Evolutionary conservation across 2,329 filamentous ascomycete species (phyloP).

Genomic region (Colletotrichum zoysiae): DNA sequence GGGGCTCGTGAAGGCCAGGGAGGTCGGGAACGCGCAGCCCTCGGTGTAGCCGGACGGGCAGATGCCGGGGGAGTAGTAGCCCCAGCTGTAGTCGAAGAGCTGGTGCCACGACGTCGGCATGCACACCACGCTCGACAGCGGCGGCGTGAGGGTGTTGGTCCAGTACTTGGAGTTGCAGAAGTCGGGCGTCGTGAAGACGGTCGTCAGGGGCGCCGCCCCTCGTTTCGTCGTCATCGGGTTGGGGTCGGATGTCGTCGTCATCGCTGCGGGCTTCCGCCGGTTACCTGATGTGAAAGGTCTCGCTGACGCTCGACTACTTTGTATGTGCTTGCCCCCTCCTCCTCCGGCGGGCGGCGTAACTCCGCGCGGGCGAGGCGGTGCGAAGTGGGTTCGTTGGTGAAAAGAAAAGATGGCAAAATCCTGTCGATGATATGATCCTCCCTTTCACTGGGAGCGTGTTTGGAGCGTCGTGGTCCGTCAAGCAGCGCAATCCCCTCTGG

Average conservation of each 20-base stretch:
- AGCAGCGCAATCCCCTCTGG: neutral
- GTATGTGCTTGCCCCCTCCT: neutral
- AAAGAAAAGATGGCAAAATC: neutral
- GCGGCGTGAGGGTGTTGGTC: conserved; percentile 35
- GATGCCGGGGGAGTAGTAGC: conserved; percentile 42
- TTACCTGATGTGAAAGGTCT: neutral
- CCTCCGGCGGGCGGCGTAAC: neutral
- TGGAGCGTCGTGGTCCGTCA: neutral
- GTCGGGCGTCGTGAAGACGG: conserved; percentile 40
- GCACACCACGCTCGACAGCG: conserved; percentile 36
- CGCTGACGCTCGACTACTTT: neutral
- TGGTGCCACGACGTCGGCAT: conserved; percentile 40
- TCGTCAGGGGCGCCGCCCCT: conserved; percentile 36
- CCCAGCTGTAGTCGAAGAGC: conserved; percentile 36
- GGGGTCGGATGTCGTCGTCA: conserved; percentile 30
- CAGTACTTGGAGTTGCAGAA: conserved; percentile 31
- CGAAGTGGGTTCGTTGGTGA: neutral
- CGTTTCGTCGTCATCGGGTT: conserved; percentile 34
- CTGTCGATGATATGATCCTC: neutral
- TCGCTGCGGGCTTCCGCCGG: neutral
- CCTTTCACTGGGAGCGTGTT: neutral
- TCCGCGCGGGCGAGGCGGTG: neutral
- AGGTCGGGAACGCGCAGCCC: conserved; percentile 36
- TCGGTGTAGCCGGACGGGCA: conserved; percentile 41
- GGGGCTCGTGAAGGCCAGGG: conserved; percentile 1